phyloP scores from a whole-genome alignment of 202 grass and related monocot species.

The Setaria italica region DNA sequence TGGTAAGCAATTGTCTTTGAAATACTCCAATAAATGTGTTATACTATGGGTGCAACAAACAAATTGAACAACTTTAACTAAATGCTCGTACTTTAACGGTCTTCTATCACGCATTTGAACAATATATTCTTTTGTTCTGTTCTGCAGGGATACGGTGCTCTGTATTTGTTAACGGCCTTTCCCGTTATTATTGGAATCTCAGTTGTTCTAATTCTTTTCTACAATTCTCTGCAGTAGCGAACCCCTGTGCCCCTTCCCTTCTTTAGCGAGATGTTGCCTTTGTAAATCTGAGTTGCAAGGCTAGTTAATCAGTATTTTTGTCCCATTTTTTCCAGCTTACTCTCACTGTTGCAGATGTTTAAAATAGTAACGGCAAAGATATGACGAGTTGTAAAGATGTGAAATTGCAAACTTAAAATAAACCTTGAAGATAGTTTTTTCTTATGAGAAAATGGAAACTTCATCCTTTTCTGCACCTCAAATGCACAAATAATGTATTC shows the following conservation, averaged over 20 bases:
- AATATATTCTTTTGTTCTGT: conserved; percentile 18
- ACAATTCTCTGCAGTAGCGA: conserved; percentile 89
- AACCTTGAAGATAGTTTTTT: conserved; percentile 13
- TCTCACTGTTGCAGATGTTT: background rate
- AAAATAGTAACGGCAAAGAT: conserved; percentile 22
- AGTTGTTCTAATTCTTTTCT: conserved; percentile 94
- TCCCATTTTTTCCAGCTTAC: background rate
- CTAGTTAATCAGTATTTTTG: conserved; percentile 24
- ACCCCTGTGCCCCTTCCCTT: conserved; percentile 28
- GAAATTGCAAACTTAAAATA: conserved; percentile 3
- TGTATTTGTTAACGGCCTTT: conserved; percentile 86
- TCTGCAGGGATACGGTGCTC: conserved; percentile 88
- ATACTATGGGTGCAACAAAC: conserved; percentile 3
- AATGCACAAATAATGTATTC: background rate
- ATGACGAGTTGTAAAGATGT: conserved; percentile 21
- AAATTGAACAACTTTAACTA: background rate
- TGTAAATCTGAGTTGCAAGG: conserved; percentile 33
- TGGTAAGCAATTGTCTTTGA: conserved; percentile 60
- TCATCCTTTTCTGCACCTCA: background rate
- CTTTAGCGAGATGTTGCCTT: conserved; percentile 22
- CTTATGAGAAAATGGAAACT: background rate
- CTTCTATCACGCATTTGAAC: conserved; percentile 19
- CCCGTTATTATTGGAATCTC: conserved; percentile 83
- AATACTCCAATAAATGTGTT: conserved; percentile 3
- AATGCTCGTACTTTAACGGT: conserved; percentile 23